Evolutionary conservation across 352 stramenopile genomes (phyloP).

Genomic region (Thalassiosira mediterranea): DNA sequence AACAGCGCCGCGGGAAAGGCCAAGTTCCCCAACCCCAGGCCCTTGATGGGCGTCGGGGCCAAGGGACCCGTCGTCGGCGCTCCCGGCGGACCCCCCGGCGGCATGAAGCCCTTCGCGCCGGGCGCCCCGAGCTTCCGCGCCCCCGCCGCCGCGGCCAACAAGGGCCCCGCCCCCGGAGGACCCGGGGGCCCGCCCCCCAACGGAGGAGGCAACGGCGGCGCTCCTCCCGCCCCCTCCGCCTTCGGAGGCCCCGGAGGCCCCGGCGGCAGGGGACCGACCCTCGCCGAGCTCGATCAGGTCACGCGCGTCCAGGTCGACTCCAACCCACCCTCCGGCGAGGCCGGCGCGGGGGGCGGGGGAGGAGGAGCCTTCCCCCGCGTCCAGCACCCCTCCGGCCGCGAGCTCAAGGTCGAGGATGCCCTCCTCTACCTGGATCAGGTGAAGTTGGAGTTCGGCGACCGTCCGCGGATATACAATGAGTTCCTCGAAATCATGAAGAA

Average conservation of each 20-base stretch:
- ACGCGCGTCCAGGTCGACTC: no score
- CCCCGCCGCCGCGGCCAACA: background rate
- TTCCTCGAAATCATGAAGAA: slow-evolving; percentile 99
- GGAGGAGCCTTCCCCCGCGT: no score
- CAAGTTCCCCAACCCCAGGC: no score
- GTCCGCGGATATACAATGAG: slow-evolving; percentile 99
- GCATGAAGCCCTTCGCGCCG: background rate
- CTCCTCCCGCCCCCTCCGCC: background rate
- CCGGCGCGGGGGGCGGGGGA: no score
- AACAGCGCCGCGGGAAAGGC: background rate
- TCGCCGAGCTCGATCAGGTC: background rate
- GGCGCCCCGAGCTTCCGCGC: background rate
- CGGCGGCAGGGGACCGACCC: background rate
- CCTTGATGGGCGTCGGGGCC: no score
- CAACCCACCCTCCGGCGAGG: background rate
- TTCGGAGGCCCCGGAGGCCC: background rate
- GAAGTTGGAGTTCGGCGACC: slow-evolving; percentile 97
- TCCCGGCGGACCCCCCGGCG: background rate
- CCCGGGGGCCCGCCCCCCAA: slow-evolving; percentile 1
- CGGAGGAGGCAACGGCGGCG: no score
- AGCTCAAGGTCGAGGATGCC: slow-evolving; percentile 95
- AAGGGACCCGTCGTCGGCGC: no score
- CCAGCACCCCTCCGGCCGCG: slow-evolving; percentile 46
- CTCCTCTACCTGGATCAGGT: slow-evolving; percentile 99
- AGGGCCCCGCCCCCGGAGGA: background rate